These are phyloP conservation scores for Ascochyta rabiei DNA, from an alignment of 2,329 filamentous ascomycete species.

Conservation along the genomic window DNA sequence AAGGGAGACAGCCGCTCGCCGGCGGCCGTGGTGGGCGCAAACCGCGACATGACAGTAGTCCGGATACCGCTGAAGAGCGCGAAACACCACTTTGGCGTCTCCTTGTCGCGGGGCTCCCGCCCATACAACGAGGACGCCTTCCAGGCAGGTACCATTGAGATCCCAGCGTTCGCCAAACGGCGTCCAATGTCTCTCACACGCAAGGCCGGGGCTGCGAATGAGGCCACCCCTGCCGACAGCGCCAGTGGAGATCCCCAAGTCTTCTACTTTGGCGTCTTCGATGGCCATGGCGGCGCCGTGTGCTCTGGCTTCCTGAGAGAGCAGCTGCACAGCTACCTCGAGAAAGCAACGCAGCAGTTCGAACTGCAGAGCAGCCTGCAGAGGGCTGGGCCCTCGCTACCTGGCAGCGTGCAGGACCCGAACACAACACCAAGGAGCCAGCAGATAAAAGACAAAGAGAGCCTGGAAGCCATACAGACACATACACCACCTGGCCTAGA, in stretches of 20 bases:
- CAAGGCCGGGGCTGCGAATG: constrained; percentile 49
- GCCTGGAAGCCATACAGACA: constrained; percentile 54
- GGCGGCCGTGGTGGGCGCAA: constrained; percentile 45
- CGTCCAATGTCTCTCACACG: constrained; percentile 69
- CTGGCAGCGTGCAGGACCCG: constrained; percentile 33
- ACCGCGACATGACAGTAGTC: constrained; percentile 85
- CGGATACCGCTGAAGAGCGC: constrained; percentile 91
- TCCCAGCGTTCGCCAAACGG: constrained; percentile 89
- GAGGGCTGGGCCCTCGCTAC: constrained; percentile 27
- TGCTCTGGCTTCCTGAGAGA: constrained; percentile 88
- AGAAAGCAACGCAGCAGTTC: constrained; percentile 78
- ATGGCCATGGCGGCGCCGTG: constrained; percentile 89
- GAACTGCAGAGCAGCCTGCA: constrained; percentile 76
- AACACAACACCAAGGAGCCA: constrained; percentile 26
- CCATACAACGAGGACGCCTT: constrained; percentile 93
- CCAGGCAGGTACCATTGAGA: constrained; percentile 90
- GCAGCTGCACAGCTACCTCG: constrained; percentile 85
- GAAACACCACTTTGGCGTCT: constrained; percentile 93
- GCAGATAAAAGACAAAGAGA: constrained; percentile 46
- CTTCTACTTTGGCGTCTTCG: constrained; percentile 97
- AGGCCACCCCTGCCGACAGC: constrained; percentile 73
- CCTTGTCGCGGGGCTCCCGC: constrained; percentile 78
- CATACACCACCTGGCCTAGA: constrained; percentile 54
- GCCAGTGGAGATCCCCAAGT: constrained; percentile 90
- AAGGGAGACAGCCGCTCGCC: constrained; percentile 45